Conservation (phyloP, 2,329 filamentous ascomycete species). For the Ambrosiella beaveri region DNA sequence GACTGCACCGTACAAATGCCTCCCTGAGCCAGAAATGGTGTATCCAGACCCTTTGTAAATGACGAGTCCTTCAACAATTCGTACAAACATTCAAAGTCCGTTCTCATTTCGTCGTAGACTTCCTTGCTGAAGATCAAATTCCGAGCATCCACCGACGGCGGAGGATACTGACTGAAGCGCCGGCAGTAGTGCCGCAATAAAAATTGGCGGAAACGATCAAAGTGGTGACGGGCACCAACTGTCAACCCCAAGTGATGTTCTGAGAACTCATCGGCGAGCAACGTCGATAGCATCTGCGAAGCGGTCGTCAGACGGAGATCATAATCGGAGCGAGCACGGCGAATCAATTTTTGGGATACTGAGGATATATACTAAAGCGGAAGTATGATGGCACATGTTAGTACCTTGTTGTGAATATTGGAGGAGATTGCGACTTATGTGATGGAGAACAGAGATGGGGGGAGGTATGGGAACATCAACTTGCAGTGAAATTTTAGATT, state of each 20-base stretch:
- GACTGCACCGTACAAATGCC: slow-evolving; percentile 56
- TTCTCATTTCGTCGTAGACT: slow-evolving; percentile 42
- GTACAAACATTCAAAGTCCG: slow-evolving; percentile 56
- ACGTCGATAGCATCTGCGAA: slow-evolving; percentile 41
- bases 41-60: slow-evolving; percentile 31
- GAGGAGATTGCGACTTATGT: not conserved
- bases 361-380: slow-evolving; percentile 22
- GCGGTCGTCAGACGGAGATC: slow-evolving; percentile 43
- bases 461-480: not conserved
- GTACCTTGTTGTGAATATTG: not conserved
- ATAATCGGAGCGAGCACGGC: slow-evolving; percentile 45
- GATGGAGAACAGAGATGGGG: not conserved
- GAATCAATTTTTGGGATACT: slow-evolving; percentile 47
- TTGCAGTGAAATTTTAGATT: not conserved
- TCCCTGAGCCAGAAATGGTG: slow-evolving; percentile 38
- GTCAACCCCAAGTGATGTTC: slow-evolving; percentile 48
- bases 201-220: slow-evolving; percentile 56
- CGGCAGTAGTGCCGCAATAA: slow-evolving; percentile 48
- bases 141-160: slow-evolving; percentile 26
- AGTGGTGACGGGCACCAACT: slow-evolving; percentile 42
- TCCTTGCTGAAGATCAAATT: slow-evolving; percentile 34
- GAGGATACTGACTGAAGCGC: slow-evolving; percentile 57
- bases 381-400: not conserved
- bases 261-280: slow-evolving; percentile 55
- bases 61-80: slow-evolving; percentile 49